A percentile compares a stretch with the other conserved stretches of the same genome.
phyloP scores from a whole-genome alignment of 2,329 filamentous ascomycete species.

The Penicillium hesseltinei region DNA sequence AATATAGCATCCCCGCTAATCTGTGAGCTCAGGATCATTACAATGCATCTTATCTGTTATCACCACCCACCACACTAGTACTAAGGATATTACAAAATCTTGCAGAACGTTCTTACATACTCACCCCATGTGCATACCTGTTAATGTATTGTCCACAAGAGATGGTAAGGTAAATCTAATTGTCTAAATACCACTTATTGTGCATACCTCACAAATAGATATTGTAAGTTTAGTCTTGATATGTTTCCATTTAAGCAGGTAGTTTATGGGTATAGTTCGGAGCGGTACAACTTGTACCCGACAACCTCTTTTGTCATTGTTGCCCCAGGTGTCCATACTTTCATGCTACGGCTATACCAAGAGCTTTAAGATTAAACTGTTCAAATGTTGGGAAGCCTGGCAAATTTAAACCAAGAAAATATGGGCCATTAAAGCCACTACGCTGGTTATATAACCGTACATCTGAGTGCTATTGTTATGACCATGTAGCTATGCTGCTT shows the following conservation, averaged over 20 bases:
- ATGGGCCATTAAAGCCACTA: not conserved
- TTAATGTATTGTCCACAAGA: not conserved
- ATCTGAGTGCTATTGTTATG: not conserved
- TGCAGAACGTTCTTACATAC: not conserved
- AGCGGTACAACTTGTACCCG: not conserved
- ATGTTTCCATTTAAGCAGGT: not conserved
- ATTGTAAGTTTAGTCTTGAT: not conserved
- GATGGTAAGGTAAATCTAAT: not conserved
- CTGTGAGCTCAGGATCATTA: not conserved
- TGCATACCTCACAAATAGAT: not conserved
- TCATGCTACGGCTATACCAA: not conserved
- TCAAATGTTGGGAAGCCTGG: too few species aligned
- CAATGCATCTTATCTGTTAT: not conserved
- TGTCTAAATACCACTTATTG: not conserved
- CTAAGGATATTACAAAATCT: not conserved
- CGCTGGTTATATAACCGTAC: not conserved
- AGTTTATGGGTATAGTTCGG: constrained; percentile 1
- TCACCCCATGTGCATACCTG: not conserved
- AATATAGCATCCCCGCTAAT: too few species aligned
- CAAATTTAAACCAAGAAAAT: not conserved
- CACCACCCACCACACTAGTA: not conserved
- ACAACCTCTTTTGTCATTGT: not conserved
- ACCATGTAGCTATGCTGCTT: not conserved
- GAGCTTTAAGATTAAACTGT: too few species aligned
- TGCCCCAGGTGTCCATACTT: not conserved